Percentiles rank a stretch among this genome's conserved stretches.
phyloP scores from a whole-genome alignment of 768 basidiomycete genomes.

The Coprinellus micaceus region DNA sequence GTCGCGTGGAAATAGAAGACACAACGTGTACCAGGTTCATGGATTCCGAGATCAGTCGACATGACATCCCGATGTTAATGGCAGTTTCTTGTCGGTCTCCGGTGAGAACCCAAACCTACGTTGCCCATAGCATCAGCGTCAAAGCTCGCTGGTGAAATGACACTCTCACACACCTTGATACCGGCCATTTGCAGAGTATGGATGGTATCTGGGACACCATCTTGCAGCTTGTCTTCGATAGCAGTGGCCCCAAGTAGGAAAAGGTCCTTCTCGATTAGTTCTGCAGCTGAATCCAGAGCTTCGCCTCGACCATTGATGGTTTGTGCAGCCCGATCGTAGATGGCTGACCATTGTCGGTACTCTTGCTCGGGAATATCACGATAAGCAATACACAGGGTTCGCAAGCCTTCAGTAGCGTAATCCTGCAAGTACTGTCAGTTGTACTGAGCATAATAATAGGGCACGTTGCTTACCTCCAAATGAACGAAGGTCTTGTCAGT shows the following conservation, averaged over 20 bases:
- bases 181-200: slow-evolving; percentile 97
- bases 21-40: slow-evolving; percentile 84
- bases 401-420: slow-evolving; percentile 94
- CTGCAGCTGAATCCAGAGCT: slow-evolving; percentile 90
- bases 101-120: slow-evolving; percentile 92
- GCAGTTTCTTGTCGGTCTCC: slow-evolving; percentile 99
- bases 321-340: slow-evolving; percentile 90
- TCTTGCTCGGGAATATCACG: slow-evolving; percentile 90
- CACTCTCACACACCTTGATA: slow-evolving; percentile 60
- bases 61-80: slow-evolving; percentile 98
- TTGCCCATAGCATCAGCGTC: slow-evolving; percentile 1
- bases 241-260: slow-evolving; percentile 94
- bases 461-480: slow-evolving; percentile 64
- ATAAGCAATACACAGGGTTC: slow-evolving; percentile 94
- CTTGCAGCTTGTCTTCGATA: slow-evolving; percentile 97
- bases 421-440: slow-evolving; percentile 45
- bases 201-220: slow-evolving; percentile 97
- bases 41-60: slow-evolving; percentile 93
- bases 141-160: slow-evolving; percentile 3
- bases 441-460: slow-evolving; percentile 4
- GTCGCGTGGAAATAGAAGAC: neutral
- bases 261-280: slow-evolving; percentile 93
- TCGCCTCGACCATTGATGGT: slow-evolving; percentile 95
- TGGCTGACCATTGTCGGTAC: slow-evolving; percentile 82
- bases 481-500: slow-evolving; percentile 85